Conservation (phyloP, 768 basidiomycete genomes). For the Favolaschia claudopus region DNA sequence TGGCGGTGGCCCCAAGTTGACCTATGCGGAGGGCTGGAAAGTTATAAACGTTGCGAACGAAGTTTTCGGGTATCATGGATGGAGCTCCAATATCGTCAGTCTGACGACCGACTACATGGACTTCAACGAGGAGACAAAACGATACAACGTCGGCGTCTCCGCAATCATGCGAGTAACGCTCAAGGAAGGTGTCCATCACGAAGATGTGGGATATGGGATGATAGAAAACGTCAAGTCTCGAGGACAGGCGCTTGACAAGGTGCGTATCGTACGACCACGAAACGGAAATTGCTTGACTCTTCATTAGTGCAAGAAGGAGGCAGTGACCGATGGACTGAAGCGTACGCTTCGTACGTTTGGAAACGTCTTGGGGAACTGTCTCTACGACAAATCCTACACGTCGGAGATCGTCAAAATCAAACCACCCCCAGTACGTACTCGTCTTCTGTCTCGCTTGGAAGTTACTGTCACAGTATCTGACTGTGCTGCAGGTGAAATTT, state of each 20-base stretch:
- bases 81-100: conserved; percentile 83
- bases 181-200: conserved; percentile 87
- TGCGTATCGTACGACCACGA: conserved; percentile 41
- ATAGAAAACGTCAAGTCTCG: conserved; percentile 88
- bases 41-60: conserved; percentile 98
- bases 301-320: conserved; percentile 94
- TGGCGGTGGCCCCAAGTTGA: conserved; percentile 85
- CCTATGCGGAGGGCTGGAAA: conserved; percentile 97
- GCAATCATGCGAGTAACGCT: conserved; percentile 90
- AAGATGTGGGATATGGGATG: conserved; percentile 93
- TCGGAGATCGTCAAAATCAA: conserved; percentile 89
- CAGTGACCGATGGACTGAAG: conserved; percentile 94
- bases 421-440: conserved; percentile 72
- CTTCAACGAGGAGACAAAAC: conserved; percentile 66
- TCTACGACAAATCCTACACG: conserved; percentile 94
- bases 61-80: conserved; percentile 97
- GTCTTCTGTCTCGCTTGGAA: neutral
- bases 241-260: conserved; percentile 90
- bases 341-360: conserved; percentile 92
- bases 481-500: conserved; percentile 62
- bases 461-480: neutral
- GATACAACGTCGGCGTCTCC: conserved; percentile 79
- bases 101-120: conserved; percentile 85
- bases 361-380: conserved; percentile 92
- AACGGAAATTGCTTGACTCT: neutral